Conservation (phyloP, 495 filamentous ascomycete species). For the Tirmania nivea region DNA sequence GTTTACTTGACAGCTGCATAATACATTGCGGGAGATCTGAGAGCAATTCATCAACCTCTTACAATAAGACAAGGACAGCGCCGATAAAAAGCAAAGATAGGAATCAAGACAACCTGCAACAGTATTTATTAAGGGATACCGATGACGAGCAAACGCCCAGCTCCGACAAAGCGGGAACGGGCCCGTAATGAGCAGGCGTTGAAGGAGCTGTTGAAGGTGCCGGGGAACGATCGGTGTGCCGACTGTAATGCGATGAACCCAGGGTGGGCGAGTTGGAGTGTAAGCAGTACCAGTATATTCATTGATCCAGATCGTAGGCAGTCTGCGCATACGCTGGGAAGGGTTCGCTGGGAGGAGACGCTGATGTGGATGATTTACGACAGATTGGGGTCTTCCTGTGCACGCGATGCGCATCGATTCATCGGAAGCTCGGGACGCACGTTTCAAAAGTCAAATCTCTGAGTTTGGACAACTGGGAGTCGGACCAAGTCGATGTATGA, state of each 20-base stretch:
- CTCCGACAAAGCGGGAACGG: constrained; percentile 71
- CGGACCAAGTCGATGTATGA: constrained; percentile 83
- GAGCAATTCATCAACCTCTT: too few relatives aligned
- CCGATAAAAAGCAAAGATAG: too few relatives aligned
- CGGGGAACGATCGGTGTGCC: constrained; percentile 86
- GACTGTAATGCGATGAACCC: constrained; percentile 85
- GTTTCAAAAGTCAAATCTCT: constrained; percentile 96
- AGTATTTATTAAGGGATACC: too few relatives aligned
- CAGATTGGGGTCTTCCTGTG: constrained; percentile 91
- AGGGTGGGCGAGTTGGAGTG: constrained; percentile 98
- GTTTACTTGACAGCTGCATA: too few relatives aligned
- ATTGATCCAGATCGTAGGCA: neutral
- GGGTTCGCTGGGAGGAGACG: too few relatives aligned
- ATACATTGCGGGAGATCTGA: too few relatives aligned
- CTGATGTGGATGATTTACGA: too few relatives aligned
- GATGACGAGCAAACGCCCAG: neutral
- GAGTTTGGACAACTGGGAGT: constrained; percentile 91
- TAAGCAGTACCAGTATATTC: constrained; percentile 28
- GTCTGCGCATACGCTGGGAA: too few relatives aligned
- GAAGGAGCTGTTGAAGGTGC: constrained; percentile 69
- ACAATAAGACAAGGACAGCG: too few relatives aligned
- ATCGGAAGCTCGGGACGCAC: constrained; percentile 92
- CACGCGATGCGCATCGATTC: constrained; percentile 87
- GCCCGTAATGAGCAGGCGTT: constrained; percentile 83
- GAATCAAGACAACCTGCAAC: too few relatives aligned